Percentiles rank a stretch among this genome's conserved stretches.
Conservation (phyloP, 2,329 filamentous ascomycete genomes). For the Karstenula rhodostoma region DNA sequence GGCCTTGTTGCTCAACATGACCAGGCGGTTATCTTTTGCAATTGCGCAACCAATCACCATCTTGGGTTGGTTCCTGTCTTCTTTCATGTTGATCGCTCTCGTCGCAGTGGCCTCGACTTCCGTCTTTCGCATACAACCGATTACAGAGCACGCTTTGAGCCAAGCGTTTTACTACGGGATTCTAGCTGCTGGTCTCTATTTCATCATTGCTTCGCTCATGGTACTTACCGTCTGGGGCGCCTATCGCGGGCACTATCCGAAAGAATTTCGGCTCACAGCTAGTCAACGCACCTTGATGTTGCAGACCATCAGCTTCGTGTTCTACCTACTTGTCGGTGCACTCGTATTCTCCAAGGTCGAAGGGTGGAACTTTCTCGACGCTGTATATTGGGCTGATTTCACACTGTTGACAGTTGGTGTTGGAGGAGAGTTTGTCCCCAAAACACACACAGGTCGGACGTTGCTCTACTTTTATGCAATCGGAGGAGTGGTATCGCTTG, state of each 20-base stretch:
- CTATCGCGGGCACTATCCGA: slow-evolving; percentile 61
- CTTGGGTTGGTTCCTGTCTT: slow-evolving; percentile 65
- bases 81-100: slow-evolving; percentile 62
- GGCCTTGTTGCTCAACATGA: slow-evolving; percentile 67
- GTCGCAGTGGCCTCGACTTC: slow-evolving; percentile 57
- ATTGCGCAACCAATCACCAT: slow-evolving; percentile 68
- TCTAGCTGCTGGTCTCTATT: slow-evolving; percentile 65
- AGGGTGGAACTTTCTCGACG: slow-evolving; percentile 62
- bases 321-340: slow-evolving; percentile 58
- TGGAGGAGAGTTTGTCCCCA: slow-evolving; percentile 59
- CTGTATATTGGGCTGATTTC: slow-evolving; percentile 65
- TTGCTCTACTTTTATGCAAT: slow-evolving; percentile 64
- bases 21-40: slow-evolving; percentile 61
- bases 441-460: slow-evolving; percentile 58
- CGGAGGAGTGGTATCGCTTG: slow-evolving; percentile 62
- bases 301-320: slow-evolving; percentile 60
- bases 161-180: slow-evolving; percentile 69
- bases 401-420: slow-evolving; percentile 65
- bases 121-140: slow-evolving; percentile 54
- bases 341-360: slow-evolving; percentile 59
- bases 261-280: slow-evolving; percentile 63
- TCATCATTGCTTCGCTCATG: slow-evolving; percentile 64
- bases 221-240: slow-evolving; percentile 65
- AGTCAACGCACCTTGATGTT: slow-evolving; percentile 65
- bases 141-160: slow-evolving; percentile 57